A percentile compares a stretch with the other conserved stretches of the same genome.
Evolutionary conservation across 23 red algal genomes (phyloP).

Genomic region (Agarophyton chilense): DNA sequence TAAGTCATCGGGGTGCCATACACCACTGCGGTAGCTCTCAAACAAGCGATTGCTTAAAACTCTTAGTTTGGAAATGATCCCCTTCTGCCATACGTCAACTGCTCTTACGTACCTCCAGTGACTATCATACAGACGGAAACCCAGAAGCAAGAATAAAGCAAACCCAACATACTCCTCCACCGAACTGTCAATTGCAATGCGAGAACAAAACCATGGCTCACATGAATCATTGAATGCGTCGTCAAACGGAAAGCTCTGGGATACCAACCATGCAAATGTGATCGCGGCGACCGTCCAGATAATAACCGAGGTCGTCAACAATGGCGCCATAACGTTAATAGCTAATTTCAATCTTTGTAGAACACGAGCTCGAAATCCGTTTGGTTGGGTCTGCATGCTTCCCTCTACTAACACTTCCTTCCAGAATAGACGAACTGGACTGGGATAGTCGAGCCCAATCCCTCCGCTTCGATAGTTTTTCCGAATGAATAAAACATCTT

Average conservation of each 20-base stretch:
- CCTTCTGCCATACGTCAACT: conserved; percentile 23
- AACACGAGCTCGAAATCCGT: background rate
- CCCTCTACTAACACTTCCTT: background rate
- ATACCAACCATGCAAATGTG: background rate
- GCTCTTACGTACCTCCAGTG: conserved; percentile 34
- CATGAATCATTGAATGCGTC: background rate
- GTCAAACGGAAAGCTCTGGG: background rate
- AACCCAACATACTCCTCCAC: conserved; percentile 62
- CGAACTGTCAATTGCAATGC: conserved; percentile 28
- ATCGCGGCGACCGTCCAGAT: background rate
- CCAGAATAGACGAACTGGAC: background rate
- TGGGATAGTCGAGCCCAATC: background rate
- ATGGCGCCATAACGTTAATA: background rate
- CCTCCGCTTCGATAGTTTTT: background rate
- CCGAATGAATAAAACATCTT: conserved; percentile 20
- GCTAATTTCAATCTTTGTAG: background rate
- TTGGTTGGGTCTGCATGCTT: background rate
- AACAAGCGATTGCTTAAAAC: conserved; percentile 19
- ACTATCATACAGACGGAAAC: conserved; percentile 52
- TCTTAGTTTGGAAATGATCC: background rate
- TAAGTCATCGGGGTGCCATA: conserved; percentile 21
- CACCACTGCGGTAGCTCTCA: background rate
- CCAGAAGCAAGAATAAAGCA: conserved; percentile 51
- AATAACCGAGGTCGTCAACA: background rate
- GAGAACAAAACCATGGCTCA: conserved; percentile 37